These are phyloP conservation scores for Thalia dealbata DNA, from an alignment of 176 grass and related monocot genomes.

Conservation along the genomic window DNA sequence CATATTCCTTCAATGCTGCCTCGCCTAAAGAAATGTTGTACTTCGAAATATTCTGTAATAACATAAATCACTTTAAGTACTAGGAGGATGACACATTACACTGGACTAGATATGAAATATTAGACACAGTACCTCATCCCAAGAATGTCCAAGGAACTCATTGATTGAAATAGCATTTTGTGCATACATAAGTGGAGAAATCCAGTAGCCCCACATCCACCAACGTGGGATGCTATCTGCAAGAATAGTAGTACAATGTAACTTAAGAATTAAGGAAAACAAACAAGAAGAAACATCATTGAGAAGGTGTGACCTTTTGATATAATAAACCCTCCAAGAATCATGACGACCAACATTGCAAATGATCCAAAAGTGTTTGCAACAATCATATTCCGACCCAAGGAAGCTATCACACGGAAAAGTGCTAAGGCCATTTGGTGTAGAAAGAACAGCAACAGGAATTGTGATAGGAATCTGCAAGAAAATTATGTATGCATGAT, in stretches of 20 bases:
- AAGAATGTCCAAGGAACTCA: slow-evolving; percentile 92
- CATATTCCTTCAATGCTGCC: slow-evolving; percentile 62
- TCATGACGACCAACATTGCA: slow-evolving; percentile 96
- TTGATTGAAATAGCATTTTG: slow-evolving; percentile 98
- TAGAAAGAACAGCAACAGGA: slow-evolving; percentile 91
- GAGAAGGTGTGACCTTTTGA: slow-evolving; percentile 65
- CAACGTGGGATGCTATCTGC: slow-evolving; percentile 95
- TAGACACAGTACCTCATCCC: slow-evolving; percentile 57
- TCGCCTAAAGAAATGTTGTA: slow-evolving; percentile 58
- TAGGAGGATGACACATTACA: background rate
- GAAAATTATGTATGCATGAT: slow-evolving; percentile 7
- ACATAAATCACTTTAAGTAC: slow-evolving; percentile 11
- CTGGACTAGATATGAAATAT: background rate
- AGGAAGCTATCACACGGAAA: slow-evolving; percentile 91
- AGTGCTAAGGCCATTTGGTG: slow-evolving; percentile 97
- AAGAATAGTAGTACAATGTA: slow-evolving; percentile 25
- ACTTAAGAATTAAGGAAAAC: background rate
- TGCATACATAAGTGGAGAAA: slow-evolving; percentile 99
- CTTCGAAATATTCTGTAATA: slow-evolving; percentile 50
- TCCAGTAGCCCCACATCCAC: slow-evolving; percentile 98
- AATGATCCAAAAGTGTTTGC: slow-evolving; percentile 98
- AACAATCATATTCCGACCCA: slow-evolving; percentile 99
- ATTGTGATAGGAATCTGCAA: slow-evolving; percentile 85
- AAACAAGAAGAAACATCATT: slow-evolving; percentile 9
- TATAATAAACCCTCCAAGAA: slow-evolving; percentile 97